These are phyloP conservation scores for Coemansia sp. DNA, from an alignment of 192 early-diverging fungal genomes.

Conservation along the genomic window DNA sequence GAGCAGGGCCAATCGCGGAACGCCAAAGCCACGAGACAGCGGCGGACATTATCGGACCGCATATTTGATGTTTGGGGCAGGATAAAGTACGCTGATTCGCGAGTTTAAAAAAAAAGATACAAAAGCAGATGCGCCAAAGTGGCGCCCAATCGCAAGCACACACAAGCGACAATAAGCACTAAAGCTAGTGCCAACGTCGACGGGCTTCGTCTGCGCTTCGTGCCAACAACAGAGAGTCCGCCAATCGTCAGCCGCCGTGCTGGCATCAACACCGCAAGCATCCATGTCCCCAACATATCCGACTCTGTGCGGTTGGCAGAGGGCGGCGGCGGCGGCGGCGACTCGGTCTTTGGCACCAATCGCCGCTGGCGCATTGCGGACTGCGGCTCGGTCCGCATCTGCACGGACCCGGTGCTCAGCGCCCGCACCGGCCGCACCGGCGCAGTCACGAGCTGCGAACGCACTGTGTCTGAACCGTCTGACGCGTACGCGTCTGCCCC, in stretches of 20 bases:
- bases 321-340: background rate
- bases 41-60: background rate
- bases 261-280: constrained; percentile 38
- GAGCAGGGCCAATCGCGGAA: background rate
- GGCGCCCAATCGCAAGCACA: constrained; percentile 13
- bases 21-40: background rate
- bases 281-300: background rate
- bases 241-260: constrained; percentile 42
- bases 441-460: background rate
- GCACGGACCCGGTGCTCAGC: background rate
- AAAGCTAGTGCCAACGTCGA: constrained; percentile 21
- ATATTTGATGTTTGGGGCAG: background rate
- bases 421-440: background rate
- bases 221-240: background rate
- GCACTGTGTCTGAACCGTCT: background rate
- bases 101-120: background rate
- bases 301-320: background rate
- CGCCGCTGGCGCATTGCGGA: constrained; percentile 2
- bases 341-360: background rate
- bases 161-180: constrained; percentile 6
- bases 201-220: background rate
- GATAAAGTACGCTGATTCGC: background rate
- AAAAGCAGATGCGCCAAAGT: background rate
- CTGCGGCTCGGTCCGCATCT: background rate
- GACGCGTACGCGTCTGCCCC: background rate